phyloP scores from a whole-genome alignment of 805 yeast genomes.

The Yarrowia divulgata region DNA sequence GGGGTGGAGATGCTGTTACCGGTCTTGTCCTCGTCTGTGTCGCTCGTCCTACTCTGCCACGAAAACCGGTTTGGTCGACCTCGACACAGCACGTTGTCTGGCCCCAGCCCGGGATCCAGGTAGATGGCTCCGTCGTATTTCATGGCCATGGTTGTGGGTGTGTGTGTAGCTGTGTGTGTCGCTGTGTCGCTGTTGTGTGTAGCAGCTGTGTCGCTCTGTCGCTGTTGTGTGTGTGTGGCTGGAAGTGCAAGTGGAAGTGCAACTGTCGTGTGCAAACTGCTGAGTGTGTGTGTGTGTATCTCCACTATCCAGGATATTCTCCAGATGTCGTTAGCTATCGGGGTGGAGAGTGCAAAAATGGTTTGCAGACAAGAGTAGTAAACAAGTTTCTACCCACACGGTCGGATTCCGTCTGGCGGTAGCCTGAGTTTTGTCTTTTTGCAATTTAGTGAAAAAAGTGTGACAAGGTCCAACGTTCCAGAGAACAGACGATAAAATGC shows the following conservation, averaged over 20 bases:
- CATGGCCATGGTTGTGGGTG: not conserved
- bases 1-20: not conserved
- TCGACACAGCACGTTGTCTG: not conserved
- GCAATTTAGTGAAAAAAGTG: slow-evolving; percentile 5
- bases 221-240: too few relatives aligned
- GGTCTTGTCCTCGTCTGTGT: not conserved
- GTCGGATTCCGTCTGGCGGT: slow-evolving; percentile 20
- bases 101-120: slow-evolving; percentile 27
- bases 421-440: slow-evolving; percentile 1
- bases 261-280: not conserved
- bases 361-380: not conserved
- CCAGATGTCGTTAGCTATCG: not conserved
- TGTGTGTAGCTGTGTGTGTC: not conserved
- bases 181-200: not conserved
- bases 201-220: not conserved
- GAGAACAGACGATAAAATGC: slow-evolving; percentile 28
- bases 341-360: not conserved
- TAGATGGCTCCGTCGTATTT: slow-evolving; percentile 39
- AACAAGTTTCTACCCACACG: slow-evolving; percentile 2
- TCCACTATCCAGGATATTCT: not conserved
- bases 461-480: slow-evolving; percentile 2
- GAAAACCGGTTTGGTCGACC: not conserved
- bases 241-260: too few relatives aligned
- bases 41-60: slow-evolving; percentile 1
- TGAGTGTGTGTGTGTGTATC: not conserved